Evolutionary conservation across 495 filamentous ascomycete species (phyloP).

Genomic region (Penicillium crystallinum): DNA sequence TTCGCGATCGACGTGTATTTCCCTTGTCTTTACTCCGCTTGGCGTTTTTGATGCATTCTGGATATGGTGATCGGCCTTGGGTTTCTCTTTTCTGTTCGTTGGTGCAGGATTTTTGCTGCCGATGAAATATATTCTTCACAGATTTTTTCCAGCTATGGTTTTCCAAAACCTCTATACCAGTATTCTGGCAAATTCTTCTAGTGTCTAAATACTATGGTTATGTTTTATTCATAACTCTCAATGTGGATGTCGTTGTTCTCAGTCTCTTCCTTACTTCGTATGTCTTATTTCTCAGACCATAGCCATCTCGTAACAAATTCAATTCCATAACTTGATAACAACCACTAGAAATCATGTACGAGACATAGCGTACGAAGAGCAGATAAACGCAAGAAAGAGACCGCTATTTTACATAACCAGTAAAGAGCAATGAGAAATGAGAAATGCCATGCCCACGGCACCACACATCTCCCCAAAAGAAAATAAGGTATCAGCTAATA

Average conservation of each 20-base stretch:
- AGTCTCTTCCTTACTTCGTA: not conserved
- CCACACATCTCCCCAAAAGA: not conserved
- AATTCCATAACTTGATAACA: not conserved
- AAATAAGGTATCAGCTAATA: constrained; percentile 12
- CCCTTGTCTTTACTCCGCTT: constrained; percentile 26
- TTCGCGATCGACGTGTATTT: constrained; percentile 13
- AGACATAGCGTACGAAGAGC: not conserved
- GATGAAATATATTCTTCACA: constrained; percentile 16
- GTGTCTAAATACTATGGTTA: constrained; percentile 7
- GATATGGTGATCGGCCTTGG: constrained; percentile 31
- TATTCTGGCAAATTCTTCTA: constrained; percentile 10
- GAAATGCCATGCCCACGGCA: not conserved
- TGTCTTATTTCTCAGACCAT: not conserved
- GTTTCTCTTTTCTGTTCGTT: constrained; percentile 14
- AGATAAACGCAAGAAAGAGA: constrained; percentile 6
- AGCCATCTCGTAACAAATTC: not conserved
- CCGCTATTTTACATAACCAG: constrained; percentile 23
- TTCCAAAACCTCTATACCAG: constrained; percentile 5
- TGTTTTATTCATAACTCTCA: not conserved
- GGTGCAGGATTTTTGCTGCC: constrained; percentile 1
- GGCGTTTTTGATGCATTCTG: constrained; percentile 38
- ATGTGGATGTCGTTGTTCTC: not conserved
- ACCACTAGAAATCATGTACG: not conserved
- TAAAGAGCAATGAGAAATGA: constrained; percentile 3
- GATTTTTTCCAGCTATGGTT: constrained; percentile 7